Evolutionary conservation across 2,329 filamentous ascomycete genomes (phyloP).

Genomic region (Curvularia verruculosa): DNA sequence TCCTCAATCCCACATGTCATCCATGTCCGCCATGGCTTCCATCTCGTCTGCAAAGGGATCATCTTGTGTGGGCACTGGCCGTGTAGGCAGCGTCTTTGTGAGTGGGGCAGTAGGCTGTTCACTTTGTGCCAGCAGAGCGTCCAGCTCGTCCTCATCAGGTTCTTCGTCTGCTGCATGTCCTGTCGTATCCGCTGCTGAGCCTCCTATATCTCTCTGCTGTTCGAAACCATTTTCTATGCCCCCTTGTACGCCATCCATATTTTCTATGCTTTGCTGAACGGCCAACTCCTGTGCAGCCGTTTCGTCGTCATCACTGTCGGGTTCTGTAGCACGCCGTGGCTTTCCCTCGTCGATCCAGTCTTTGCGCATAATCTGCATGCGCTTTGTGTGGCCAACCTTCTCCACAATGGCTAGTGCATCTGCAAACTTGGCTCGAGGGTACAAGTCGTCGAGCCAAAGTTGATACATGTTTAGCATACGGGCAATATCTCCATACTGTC

Average conservation of each 20-base stretch:
- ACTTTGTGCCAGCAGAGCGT: conserved; percentile 61
- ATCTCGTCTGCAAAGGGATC: conserved; percentile 50
- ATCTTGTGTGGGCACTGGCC: conserved; percentile 23
- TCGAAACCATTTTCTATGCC: conserved; percentile 3
- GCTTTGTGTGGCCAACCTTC: conserved; percentile 86
- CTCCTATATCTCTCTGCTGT: background rate
- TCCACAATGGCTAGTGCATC: conserved; percentile 91
- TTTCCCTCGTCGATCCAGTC: conserved; percentile 84
- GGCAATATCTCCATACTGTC: conserved; percentile 80
- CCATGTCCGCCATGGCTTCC: conserved; percentile 50
- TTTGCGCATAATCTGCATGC: conserved; percentile 73
- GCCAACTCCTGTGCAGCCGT: conserved; percentile 1
- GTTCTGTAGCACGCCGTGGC: conserved; percentile 51
- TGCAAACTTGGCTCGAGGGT: conserved; percentile 90
- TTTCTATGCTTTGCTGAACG: conserved; percentile 10
- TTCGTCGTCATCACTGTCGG: conserved; percentile 38
- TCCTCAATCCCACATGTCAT: conserved; percentile 39
- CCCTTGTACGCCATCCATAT: conserved; percentile 20
- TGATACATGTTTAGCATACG: conserved; percentile 90
- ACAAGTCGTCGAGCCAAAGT: conserved; percentile 94
- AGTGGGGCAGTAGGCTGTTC: conserved; percentile 14
- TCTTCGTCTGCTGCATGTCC: conserved; percentile 32
- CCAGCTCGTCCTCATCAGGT: conserved; percentile 60
- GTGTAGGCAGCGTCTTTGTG: conserved; percentile 17
- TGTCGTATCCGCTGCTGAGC: conserved; percentile 22